Evolutionary conservation across 768 basidiomycete species (phyloP).

Genomic region (Suillus subaureus): DNA sequence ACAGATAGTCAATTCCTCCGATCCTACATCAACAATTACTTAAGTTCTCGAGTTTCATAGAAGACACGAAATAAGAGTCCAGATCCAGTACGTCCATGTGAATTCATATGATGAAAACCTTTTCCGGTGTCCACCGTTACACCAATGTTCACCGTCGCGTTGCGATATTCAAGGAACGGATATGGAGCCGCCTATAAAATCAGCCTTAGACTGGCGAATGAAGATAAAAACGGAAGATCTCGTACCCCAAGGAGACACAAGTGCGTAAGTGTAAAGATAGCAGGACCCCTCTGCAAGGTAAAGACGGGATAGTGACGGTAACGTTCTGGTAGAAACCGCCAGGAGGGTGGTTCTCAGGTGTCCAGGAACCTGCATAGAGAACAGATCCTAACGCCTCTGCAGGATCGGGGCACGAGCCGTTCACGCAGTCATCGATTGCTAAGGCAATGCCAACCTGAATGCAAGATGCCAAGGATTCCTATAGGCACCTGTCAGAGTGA

Average conservation of each 20-base stretch:
- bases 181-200: slow-evolving; percentile 22
- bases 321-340: slow-evolving; percentile 34
- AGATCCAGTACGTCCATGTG: neutral
- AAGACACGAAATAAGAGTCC: neutral
- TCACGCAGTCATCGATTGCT: slow-evolving; percentile 21
- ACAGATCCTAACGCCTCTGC: slow-evolving; percentile 22
- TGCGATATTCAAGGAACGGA: slow-evolving; percentile 33
- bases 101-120: neutral
- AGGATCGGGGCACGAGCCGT: slow-evolving; percentile 27
- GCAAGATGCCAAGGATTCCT: slow-evolving; percentile 22
- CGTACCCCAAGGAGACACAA: slow-evolving; percentile 29
- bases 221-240: neutral
- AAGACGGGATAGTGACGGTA: slow-evolving; percentile 17
- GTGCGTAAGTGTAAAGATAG: slow-evolving; percentile 33
- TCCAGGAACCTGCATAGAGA: slow-evolving; percentile 33
- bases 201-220: neutral
- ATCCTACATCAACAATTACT: neutral
- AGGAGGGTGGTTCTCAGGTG: slow-evolving; percentile 18
- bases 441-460: slow-evolving; percentile 36
- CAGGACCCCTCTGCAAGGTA: slow-evolving; percentile 19
- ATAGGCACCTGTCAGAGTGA: neutral
- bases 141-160: slow-evolving; percentile 22
- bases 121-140: neutral
- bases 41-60: neutral
- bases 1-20: neutral